Evolutionary conservation across 2,329 filamentous ascomycete species (phyloP), one percentile per base, ranked within the genome.

Genomic region (Sporothrix humicola): DNA sequence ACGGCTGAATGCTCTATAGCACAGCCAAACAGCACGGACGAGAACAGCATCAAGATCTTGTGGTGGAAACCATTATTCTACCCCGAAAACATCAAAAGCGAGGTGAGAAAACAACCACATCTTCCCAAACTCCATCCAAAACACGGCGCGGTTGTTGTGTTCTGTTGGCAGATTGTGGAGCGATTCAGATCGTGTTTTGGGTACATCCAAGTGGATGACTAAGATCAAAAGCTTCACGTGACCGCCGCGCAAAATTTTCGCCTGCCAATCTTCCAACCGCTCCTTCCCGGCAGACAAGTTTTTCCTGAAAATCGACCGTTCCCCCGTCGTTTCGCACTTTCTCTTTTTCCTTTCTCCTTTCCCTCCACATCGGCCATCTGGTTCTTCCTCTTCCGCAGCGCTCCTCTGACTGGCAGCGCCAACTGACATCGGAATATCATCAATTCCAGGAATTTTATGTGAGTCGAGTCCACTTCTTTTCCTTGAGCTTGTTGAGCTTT

Each of bases 351-450:
- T 66, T 69, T 63, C 59, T 73, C 68, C 73, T 61, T 65, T 63
- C 70, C 71, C 48, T 72, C 76, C 75, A 76, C 75, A 74, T 76
- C 77, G 77, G 77, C 76, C 77, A 79, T 80, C 80, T 82, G 83
- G 83, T 84, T 84, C 83, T 84, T 84, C 83, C 83, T 84, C 80
- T 82, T 84, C 83, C 83, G 83, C 75, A 69, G 42, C 63, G 72
- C 74, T 74, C 31, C 44, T 66, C 58, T 23, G 61, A 66, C 61
- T 66, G 44, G 58, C 59, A 63, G 17, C 66, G 83, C 83, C 81
- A 78, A 79, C 75, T 74, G 75, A 76, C 77, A 76, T 77, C 74
- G 76, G 77, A 77, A 76, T 77, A 77, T 77, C 76, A 74, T 78
- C 76, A 73, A 71, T 74, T 74, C 74, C 72, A 76, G 72, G 70